Evolutionary conservation across 306 rosid species (phyloP).

Genomic region (Lotus japonicus): DNA sequence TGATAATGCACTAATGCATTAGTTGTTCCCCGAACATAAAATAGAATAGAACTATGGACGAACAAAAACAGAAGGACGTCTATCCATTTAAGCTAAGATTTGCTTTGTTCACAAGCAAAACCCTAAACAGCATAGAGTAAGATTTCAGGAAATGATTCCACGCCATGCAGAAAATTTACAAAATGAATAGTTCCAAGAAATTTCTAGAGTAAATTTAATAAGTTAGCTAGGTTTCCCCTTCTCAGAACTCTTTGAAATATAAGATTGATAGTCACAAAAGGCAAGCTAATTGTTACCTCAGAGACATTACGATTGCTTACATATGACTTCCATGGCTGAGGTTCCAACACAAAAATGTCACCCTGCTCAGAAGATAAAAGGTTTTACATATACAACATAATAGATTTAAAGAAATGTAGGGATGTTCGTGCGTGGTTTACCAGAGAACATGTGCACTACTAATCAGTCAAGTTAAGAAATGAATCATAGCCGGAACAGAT

Average conservation of each 20-base stretch:
- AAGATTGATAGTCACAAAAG: not conserved
- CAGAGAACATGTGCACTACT: not conserved
- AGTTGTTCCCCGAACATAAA: not conserved
- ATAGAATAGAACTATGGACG: not conserved
- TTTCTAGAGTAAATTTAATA: not conserved
- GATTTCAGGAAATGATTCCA: constrained; percentile 16
- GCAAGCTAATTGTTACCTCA: constrained; percentile 26
- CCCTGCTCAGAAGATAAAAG: constrained; percentile 48
- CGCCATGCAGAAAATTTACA: not conserved
- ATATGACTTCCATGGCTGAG: constrained; percentile 96
- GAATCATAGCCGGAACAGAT: constrained; percentile 1
- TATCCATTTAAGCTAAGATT: not conserved
- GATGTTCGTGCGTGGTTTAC: not conserved
- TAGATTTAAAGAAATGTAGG: not conserved
- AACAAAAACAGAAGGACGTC: not conserved
- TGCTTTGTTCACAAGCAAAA: constrained; percentile 8
- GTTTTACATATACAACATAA: not conserved
- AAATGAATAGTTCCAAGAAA: not conserved
- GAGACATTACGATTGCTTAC: constrained; percentile 37
- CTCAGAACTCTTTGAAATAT: not conserved
- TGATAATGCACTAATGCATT: constrained; percentile 16
- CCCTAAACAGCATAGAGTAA: not conserved
- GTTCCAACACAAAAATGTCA: constrained; percentile 87
- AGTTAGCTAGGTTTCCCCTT: constrained; percentile 6
- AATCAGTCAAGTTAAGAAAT: not conserved